Percentiles rank a stretch among this genome's conserved stretches.
These are phyloP conservation scores for Penicillium tannophilum DNA, from an alignment of 495 filamentous ascomycete species.

Conservation along the genomic window DNA sequence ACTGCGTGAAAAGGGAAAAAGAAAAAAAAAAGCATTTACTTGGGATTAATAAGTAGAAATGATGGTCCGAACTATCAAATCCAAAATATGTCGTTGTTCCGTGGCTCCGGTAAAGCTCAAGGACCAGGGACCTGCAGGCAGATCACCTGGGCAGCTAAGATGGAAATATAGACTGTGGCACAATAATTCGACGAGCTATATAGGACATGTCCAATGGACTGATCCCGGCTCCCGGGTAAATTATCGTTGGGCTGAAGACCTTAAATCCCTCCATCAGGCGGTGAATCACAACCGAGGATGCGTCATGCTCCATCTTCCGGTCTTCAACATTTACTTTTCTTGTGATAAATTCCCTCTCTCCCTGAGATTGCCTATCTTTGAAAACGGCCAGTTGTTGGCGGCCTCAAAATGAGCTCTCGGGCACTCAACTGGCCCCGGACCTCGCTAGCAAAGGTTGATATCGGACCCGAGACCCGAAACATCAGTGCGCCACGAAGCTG, in stretches of 20 bases:
- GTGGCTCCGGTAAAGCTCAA: background rate
- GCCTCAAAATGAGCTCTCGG: constrained; percentile 37
- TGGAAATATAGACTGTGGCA: background rate
- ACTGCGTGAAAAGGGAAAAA: too few species aligned
- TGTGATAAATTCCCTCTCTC: background rate
- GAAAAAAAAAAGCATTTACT: too few species aligned
- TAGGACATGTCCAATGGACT: background rate
- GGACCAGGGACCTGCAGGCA: too few species aligned
- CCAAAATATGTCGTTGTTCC: background rate
- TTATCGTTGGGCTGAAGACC: background rate
- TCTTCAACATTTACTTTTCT: constrained; percentile 10
- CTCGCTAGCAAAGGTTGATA: constrained; percentile 33
- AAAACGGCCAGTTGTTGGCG: constrained; percentile 1
- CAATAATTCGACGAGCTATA: background rate
- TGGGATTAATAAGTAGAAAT: too few species aligned
- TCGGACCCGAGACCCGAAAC: background rate
- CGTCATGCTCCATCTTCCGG: constrained; percentile 25
- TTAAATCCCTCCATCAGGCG: constrained; percentile 16
- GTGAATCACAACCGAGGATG: constrained; percentile 28
- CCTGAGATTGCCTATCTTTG: background rate
- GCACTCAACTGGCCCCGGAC: constrained; percentile 38
- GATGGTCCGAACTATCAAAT: background rate
- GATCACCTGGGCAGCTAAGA: too few species aligned
- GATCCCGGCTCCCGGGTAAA: background rate
- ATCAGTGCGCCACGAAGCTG: constrained; percentile 7